Evolutionary conservation across 176 grass and related monocot genomes (phyloP).

Genomic region (Eremochloa ophiuroides): DNA sequence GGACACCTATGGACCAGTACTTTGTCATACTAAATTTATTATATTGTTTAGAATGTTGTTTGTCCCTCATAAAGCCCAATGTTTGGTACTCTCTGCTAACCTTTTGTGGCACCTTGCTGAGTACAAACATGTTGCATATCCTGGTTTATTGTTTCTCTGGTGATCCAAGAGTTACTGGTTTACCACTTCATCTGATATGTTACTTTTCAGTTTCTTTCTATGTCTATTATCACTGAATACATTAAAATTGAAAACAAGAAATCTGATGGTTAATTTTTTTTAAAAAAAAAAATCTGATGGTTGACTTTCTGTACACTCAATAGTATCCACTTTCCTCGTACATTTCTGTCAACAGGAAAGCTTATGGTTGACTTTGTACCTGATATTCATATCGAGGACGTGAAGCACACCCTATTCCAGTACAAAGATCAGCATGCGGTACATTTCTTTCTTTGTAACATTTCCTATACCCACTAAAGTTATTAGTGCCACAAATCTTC

Average conservation of each 20-base stretch:
- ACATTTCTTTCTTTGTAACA: slow-evolving; percentile 20
- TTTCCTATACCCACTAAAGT: not conserved
- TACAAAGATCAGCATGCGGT: slow-evolving; percentile 77
- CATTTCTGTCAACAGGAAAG: slow-evolving; percentile 52
- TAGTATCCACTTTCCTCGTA: not conserved
- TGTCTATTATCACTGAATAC: slow-evolving; percentile 7
- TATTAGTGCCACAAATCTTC: not conserved
- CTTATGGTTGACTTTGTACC: slow-evolving; percentile 82
- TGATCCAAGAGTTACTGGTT: not conserved
- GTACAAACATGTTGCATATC: not conserved
- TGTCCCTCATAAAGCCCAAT: not conserved
- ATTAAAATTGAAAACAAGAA: not conserved
- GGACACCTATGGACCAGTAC: not conserved
- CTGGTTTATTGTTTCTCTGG: not conserved
- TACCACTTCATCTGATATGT: slow-evolving; percentile 3
- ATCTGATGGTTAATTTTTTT: not conserved
- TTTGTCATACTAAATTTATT: not conserved
- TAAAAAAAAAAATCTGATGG: not conserved
- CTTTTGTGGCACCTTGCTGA: not conserved
- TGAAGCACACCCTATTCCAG: slow-evolving; percentile 61
- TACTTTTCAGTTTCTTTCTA: not conserved
- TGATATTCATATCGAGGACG: slow-evolving; percentile 76
- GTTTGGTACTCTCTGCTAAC: not conserved
- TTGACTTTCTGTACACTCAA: not conserved
- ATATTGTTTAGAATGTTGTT: not conserved